A percentile compares a stretch with the other conserved stretches of the same genome.
Evolutionary conservation across 73 alveolate genomes (phyloP).

Genomic region (Stentor coeruleus): DNA sequence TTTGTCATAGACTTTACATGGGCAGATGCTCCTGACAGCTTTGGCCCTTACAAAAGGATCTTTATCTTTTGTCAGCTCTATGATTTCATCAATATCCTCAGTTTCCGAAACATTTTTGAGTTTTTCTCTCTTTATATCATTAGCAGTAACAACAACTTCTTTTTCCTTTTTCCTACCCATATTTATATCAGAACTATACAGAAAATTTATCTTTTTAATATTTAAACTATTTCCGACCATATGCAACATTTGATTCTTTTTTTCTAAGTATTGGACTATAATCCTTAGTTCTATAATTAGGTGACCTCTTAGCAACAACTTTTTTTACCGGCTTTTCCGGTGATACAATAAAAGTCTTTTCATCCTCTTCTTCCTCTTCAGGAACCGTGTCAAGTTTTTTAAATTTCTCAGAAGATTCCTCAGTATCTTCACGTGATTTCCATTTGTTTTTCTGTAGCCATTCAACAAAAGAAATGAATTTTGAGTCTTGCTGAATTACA

Average conservation of each 20-base stretch:
- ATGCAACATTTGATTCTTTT: no score
- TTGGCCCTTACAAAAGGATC: constrained; percentile 45
- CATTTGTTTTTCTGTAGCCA: constrained; percentile 2
- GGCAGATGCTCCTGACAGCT: constrained; percentile 55
- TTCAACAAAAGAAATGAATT: background rate
- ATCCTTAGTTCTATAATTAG: background rate
- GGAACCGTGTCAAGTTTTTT: background rate
- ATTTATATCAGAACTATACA: background rate
- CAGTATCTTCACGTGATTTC: background rate
- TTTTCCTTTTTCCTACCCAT: constrained; percentile 8
- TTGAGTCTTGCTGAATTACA: background rate
- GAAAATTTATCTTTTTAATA: background rate
- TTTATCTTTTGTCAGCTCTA: constrained; percentile 37
- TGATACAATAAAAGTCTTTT: no score
- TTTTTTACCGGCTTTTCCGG: background rate
- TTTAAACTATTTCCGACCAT: background rate
- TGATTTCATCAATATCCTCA: constrained; percentile 54
- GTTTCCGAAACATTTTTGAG: constrained; percentile 23
- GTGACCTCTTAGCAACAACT: background rate
- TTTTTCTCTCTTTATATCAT: constrained; percentile 21
- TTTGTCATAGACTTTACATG: constrained; percentile 71
- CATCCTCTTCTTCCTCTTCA: background rate
- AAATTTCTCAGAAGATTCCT: background rate
- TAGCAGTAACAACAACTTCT: background rate
- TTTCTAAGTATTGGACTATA: background rate